A percentile compares a stretch with the other conserved stretches of the same genome.
phyloP scores from a whole-genome alignment of 345 rosid species.

The Linum lewisii region DNA sequence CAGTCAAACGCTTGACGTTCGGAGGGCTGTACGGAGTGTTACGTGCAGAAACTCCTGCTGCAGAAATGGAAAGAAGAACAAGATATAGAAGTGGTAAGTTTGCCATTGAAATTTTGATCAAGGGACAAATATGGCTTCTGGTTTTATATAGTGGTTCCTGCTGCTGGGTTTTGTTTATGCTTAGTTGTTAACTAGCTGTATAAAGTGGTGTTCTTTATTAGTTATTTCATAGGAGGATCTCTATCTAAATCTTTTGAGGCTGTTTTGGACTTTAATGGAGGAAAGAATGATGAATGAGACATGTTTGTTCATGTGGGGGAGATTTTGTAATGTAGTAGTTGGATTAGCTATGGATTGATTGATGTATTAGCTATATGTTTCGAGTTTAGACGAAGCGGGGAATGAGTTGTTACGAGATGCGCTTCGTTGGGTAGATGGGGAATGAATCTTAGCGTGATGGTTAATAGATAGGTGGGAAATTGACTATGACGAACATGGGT shows the following conservation, averaged over 20 bases:
- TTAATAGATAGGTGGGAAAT: no score
- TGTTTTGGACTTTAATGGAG: constrained; percentile 19
- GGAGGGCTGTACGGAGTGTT: constrained; percentile 48
- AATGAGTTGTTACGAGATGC: no score
- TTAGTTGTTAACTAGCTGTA: constrained; percentile 43
- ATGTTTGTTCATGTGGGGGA: constrained; percentile 22
- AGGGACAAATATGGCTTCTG: no score
- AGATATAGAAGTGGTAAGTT: constrained; percentile 10
- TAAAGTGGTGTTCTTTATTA: constrained; percentile 9
- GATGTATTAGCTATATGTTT: no score
- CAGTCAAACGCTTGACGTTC: constrained; percentile 47
- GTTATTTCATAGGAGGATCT: constrained; percentile 2
- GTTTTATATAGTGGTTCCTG: constrained; percentile 1
- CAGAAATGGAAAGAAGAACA: constrained; percentile 28
- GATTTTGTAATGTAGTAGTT: no score
- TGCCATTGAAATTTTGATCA: constrained; percentile 21
- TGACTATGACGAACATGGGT: no score
- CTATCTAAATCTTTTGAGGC: background rate
- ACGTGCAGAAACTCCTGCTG: constrained; percentile 44
- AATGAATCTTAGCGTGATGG: no score
- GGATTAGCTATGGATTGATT: no score
- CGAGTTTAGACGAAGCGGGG: no score
- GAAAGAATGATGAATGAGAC: background rate
- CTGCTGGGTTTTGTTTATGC: constrained; percentile 4
- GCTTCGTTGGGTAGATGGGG: no score